Percentiles rank a stretch among this genome's conserved stretches.
Conservation (phyloP, 257 asterid species). For the Scutellaria barbata region DNA sequence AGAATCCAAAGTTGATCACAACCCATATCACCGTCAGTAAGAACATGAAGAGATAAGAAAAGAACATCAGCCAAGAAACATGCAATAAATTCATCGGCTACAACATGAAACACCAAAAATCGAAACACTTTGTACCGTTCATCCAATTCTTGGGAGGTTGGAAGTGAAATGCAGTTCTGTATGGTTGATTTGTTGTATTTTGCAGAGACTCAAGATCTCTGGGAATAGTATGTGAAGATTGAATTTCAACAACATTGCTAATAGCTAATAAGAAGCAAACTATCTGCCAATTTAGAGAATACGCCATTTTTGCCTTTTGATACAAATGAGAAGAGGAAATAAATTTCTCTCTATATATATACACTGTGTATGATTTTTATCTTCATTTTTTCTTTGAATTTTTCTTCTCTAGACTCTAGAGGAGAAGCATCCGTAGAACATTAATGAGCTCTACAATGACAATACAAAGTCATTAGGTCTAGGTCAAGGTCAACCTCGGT, state of each 20-base stretch:
- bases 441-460: too few species aligned
- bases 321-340: too few species aligned
- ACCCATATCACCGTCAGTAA: neutral
- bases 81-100: neutral
- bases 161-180: constrained; percentile 64
- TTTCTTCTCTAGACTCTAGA: too few species aligned
- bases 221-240: neutral
- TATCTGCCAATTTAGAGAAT: constrained; percentile 26
- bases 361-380: too few species aligned
- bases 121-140: constrained; percentile 37
- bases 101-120: neutral
- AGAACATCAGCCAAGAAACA: neutral
- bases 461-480: too few species aligned
- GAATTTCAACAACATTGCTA: constrained; percentile 12
- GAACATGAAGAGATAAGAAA: neutral
- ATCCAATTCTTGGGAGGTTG: constrained; percentile 69
- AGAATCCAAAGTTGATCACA: constrained; percentile 20
- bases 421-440: too few species aligned
- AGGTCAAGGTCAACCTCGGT: too few species aligned
- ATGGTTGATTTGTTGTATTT: constrained; percentile 32
- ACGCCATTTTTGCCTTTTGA: constrained; percentile 22
- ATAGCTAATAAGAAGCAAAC: constrained; percentile 1
- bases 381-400: too few species aligned
- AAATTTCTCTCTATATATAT: too few species aligned
- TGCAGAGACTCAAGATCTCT: constrained; percentile 2